phyloP scores from a whole-genome alignment of 2,329 filamentous ascomycete species.

The Coniochaeta ligniaria region DNA sequence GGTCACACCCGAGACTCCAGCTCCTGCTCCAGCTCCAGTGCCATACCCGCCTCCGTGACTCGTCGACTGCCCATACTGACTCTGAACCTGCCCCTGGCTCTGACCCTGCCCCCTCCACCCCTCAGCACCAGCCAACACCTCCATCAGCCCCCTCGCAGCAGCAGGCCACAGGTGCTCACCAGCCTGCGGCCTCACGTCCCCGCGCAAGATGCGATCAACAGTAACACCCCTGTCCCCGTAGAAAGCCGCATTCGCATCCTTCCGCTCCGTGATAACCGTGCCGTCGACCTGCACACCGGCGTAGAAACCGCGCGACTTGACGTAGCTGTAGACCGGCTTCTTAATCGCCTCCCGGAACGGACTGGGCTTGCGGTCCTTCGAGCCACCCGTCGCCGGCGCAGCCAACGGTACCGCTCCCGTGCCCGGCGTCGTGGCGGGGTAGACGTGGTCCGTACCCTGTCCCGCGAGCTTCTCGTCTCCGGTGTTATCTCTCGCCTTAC shows the following conservation, averaged over 20 bases:
- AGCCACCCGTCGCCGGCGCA: background rate
- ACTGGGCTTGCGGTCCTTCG: slow-evolving; percentile 12
- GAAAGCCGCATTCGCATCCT: slow-evolving; percentile 82
- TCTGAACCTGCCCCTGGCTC: background rate
- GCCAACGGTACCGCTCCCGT: background rate
- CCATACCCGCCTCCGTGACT: background rate
- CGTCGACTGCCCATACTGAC: background rate
- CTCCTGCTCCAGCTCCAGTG: background rate
- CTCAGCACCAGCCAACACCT: slow-evolving; percentile 28
- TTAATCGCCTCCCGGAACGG: slow-evolving; percentile 19
- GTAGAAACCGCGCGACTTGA: slow-evolving; percentile 85
- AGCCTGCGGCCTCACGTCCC: slow-evolving; percentile 26
- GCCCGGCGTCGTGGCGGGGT: background rate
- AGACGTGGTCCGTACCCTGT: slow-evolving; percentile 7
- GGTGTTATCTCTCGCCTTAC: background rate
- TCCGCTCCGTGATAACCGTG: slow-evolving; percentile 76
- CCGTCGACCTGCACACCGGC: slow-evolving; percentile 83
- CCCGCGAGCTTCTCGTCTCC: too few relatives aligned
- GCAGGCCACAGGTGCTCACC: slow-evolving; percentile 22
- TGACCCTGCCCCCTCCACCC: slow-evolving; percentile 13
- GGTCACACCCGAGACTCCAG: background rate
- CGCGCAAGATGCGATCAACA: slow-evolving; percentile 39
- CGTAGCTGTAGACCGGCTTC: slow-evolving; percentile 55
- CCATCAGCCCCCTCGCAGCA: slow-evolving; percentile 22
- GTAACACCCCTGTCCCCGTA: slow-evolving; percentile 55